Evolutionary conservation across 768 basidiomycete genomes (phyloP).

Genomic region (Lactarius evosmus): DNA sequence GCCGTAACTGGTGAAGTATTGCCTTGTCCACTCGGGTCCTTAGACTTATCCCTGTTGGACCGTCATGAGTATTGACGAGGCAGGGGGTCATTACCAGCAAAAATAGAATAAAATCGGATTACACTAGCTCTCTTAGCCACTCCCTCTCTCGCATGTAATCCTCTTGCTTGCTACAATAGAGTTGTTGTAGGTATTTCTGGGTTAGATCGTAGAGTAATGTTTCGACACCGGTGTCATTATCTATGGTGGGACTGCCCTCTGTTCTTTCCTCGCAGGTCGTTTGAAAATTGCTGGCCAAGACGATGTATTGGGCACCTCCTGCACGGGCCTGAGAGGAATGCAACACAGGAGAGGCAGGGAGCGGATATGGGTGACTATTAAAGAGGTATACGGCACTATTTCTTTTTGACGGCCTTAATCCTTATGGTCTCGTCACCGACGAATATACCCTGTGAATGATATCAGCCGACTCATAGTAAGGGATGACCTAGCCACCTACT

Average conservation of each 20-base stretch:
- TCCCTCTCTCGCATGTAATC: neutral
- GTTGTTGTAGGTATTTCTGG: neutral
- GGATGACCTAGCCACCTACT: constrained; percentile 47
- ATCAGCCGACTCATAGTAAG: constrained; percentile 17
- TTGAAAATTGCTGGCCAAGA: neutral
- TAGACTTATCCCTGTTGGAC: no score
- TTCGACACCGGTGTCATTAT: neutral
- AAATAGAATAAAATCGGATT: no score
- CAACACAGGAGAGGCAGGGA: neutral
- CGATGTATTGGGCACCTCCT: neutral
- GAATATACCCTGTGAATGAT: constrained; percentile 71
- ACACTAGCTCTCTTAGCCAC: no score
- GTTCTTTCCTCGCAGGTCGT: neutral
- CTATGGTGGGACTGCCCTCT: neutral
- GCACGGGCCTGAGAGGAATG: neutral
- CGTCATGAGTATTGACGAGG: no score
- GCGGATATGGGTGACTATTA: constrained; percentile 4
- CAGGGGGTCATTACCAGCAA: no score
- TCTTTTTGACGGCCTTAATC: constrained; percentile 93
- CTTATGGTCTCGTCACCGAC: constrained; percentile 90
- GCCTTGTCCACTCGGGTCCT: neutral
- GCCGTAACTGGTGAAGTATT: neutral
- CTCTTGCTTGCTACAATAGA: neutral
- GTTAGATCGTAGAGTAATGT: neutral
- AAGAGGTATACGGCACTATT: constrained; percentile 49